Conservation (phyloP, 148 eudicot species). For the Persicaria tinctoria region DNA sequence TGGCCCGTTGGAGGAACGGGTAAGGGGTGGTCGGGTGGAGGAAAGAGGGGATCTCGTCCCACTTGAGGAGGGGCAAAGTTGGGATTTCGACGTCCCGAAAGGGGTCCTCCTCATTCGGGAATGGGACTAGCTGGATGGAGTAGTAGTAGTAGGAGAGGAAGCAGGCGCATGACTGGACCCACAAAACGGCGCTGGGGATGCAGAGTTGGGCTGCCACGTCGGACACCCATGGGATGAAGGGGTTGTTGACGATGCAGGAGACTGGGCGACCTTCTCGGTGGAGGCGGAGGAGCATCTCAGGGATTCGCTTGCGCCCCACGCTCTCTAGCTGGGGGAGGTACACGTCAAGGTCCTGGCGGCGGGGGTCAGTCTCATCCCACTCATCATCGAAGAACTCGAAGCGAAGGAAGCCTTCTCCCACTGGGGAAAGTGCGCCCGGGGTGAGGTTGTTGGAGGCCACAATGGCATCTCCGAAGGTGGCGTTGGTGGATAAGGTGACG, state of each 20-base stretch:
- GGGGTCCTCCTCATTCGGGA: slow-evolving; percentile 24
- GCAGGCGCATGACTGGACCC: slow-evolving; percentile 59
- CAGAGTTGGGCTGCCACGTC: slow-evolving; percentile 39
- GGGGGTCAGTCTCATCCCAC: slow-evolving; percentile 25
- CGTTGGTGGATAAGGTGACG: slow-evolving; percentile 36
- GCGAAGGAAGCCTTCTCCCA: slow-evolving; percentile 55
- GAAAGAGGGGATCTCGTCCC: slow-evolving; percentile 69
- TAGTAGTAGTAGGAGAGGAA: slow-evolving; percentile 46
- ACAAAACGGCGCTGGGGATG: slow-evolving; percentile 39
- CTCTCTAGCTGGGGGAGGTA: slow-evolving; percentile 38
- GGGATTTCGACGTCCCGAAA: slow-evolving; percentile 21
- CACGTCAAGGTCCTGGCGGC: slow-evolving; percentile 29
- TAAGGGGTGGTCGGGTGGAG: slow-evolving; percentile 58
- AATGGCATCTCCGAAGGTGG: slow-evolving; percentile 29
- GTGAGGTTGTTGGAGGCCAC: slow-evolving; percentile 27
- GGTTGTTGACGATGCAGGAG: slow-evolving; percentile 44
- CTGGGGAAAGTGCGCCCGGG: slow-evolving; percentile 26
- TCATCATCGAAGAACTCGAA: slow-evolving; percentile 70
- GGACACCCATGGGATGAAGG: slow-evolving; percentile 48
- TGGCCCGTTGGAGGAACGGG: slow-evolving; percentile 23
- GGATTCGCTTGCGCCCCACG: slow-evolving; percentile 36
- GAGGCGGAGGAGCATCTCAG: slow-evolving; percentile 31
- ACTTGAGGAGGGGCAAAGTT: slow-evolving; percentile 26
- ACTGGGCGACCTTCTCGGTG: slow-evolving; percentile 35
- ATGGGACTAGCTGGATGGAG: slow-evolving; percentile 29